Conservation (phyloP, 345 rosid genomes). For the Salix exigua region DNA sequence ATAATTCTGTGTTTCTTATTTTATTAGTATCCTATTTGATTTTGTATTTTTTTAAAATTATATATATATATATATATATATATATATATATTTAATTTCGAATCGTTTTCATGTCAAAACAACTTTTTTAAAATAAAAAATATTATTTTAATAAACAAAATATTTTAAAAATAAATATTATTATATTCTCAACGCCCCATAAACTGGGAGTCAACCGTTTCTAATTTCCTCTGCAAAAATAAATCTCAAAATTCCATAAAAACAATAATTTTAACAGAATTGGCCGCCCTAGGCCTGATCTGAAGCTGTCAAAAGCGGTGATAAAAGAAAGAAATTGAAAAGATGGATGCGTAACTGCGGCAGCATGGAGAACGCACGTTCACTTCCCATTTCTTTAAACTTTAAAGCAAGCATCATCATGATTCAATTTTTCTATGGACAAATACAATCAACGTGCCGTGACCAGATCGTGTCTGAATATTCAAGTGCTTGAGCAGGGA, state of each 20-base stretch:
- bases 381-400: too few relatives aligned
- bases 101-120: too few relatives aligned
- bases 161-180: too few relatives aligned
- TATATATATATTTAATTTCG: too few relatives aligned
- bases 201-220: too few relatives aligned
- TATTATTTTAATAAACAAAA: too few relatives aligned
- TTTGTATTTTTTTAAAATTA: too few relatives aligned
- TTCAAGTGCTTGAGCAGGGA: not conserved
- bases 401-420: not conserved
- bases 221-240: not conserved
- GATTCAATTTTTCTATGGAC: not conserved
- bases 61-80: too few relatives aligned
- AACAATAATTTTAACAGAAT: not conserved
- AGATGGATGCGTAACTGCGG: not conserved
- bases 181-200: too few relatives aligned
- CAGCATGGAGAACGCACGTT: too few relatives aligned
- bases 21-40: too few relatives aligned
- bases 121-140: too few relatives aligned
- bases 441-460: not conserved
- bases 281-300: not conserved
- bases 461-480: not conserved
- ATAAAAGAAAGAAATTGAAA: not conserved
- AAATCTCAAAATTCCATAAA: not conserved
- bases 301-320: not conserved
- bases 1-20: not conserved